Evolutionary conservation across 345 rosid species (phyloP).

Genomic region (Toxicodendron radicans): DNA sequence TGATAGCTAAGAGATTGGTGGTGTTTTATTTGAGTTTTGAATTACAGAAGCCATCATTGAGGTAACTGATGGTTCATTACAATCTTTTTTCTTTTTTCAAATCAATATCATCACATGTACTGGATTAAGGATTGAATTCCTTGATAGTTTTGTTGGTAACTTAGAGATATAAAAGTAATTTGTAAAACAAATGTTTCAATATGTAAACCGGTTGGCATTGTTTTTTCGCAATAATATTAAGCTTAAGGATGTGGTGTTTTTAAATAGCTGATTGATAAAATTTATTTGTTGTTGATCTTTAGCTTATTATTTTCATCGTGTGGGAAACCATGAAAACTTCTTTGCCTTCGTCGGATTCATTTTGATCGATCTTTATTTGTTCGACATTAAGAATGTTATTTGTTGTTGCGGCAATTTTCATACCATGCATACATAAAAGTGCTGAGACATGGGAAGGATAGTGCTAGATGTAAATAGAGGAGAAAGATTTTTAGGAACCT

Average conservation of each 20-base stretch:
- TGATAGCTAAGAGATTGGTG: constrained; percentile 31
- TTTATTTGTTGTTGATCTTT: background rate
- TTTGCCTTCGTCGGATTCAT: too few relatives aligned
- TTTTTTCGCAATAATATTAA: background rate
- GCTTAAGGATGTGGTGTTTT: background rate
- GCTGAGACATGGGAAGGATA: background rate
- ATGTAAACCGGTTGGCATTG: background rate
- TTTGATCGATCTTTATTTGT: background rate
- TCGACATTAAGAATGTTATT: background rate
- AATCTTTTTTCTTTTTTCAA: background rate
- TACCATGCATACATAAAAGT: too few relatives aligned
- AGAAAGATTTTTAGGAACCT: too few relatives aligned
- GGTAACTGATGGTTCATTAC: constrained; percentile 16
- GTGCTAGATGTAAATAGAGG: background rate
- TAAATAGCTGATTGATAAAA: background rate
- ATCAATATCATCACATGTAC: background rate
- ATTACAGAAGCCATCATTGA: background rate
- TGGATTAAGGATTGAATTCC: background rate
- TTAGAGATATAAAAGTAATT: background rate
- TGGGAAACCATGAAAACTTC: background rate
- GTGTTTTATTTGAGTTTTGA: background rate
- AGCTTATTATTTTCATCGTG: background rate
- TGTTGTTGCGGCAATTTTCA: background rate
- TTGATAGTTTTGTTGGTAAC: constrained; percentile 4
- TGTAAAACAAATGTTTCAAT: background rate